These are phyloP conservation scores for Apiospora hydei DNA, from an alignment of 2,329 filamentous ascomycete genomes.

Conservation along the genomic window DNA sequence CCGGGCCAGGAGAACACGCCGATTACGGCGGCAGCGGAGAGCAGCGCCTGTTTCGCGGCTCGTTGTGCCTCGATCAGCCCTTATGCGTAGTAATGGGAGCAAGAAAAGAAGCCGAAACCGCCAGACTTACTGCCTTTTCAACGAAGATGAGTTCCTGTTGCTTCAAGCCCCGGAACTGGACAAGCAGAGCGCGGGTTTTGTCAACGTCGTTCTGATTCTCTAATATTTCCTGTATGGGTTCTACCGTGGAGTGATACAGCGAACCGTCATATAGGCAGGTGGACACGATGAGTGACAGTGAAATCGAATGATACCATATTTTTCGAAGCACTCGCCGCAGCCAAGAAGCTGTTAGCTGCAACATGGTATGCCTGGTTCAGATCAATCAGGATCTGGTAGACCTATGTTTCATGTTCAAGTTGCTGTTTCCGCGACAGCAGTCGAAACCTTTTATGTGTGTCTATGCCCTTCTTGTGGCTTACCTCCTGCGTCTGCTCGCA, in stretches of 20 bases:
- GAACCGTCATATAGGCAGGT: neutral
- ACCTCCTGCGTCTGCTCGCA: no score
- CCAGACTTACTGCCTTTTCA: neutral
- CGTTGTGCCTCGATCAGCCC: neutral
- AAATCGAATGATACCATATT: neutral
- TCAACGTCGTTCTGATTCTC: neutral
- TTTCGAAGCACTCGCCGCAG: neutral
- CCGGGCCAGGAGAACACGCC: slow-evolving; percentile 7
- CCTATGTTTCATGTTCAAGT: no score
- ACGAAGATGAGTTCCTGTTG: neutral
- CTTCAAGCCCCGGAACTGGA: neutral
- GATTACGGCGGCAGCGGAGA: neutral
- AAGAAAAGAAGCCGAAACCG: neutral
- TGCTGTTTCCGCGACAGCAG: no score
- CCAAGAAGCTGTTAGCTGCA: neutral
- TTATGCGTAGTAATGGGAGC: neutral
- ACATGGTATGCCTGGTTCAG: neutral
- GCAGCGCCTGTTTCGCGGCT: neutral
- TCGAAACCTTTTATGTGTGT: no score
- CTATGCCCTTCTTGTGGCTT: no score
- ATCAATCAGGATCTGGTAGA: no score
- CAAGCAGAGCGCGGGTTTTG: neutral
- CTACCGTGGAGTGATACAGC: neutral
- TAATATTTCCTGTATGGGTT: neutral
- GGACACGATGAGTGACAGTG: neutral